These are phyloP conservation scores for Gliomastix tumulicola DNA, from an alignment of 2,329 filamentous ascomycete genomes.

Conservation along the genomic window DNA sequence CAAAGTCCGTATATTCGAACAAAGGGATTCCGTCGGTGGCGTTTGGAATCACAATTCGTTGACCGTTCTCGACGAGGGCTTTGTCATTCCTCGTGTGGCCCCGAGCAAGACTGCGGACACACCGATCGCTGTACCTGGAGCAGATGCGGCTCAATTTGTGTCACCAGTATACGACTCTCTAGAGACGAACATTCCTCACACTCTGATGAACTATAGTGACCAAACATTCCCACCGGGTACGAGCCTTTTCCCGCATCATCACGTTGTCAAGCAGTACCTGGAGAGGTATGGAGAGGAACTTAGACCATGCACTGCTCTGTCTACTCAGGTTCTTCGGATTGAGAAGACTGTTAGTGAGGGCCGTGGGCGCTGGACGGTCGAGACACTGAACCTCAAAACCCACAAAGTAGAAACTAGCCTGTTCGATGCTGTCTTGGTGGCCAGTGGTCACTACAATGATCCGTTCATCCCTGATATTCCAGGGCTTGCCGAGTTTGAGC, in stretches of 20 bases:
- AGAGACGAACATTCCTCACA: constrained; percentile 70
- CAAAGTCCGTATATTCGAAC: constrained; percentile 63
- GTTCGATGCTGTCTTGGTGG: constrained; percentile 58
- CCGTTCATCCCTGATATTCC: constrained; percentile 50
- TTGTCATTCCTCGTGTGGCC: constrained; percentile 18
- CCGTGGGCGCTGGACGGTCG: constrained; percentile 40
- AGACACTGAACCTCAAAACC: constrained; percentile 18
- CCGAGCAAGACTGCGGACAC: constrained; percentile 31
- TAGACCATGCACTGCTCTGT: constrained; percentile 48
- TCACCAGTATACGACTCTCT: constrained; percentile 65
- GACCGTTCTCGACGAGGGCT: constrained; percentile 13
- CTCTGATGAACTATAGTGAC: constrained; percentile 65
- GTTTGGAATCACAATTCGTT: constrained; percentile 61
- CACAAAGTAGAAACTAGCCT: constrained; percentile 11
- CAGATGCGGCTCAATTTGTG: constrained; percentile 43
- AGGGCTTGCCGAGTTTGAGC: constrained; percentile 47
- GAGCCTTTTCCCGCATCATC: constrained; percentile 61
- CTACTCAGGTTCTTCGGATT: constrained; percentile 51
- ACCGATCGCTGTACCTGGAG: constrained; percentile 20
- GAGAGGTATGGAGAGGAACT: constrained; percentile 56
- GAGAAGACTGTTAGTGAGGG: constrained; percentile 13
- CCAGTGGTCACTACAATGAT: constrained; percentile 56
- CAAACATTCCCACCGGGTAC: constrained; percentile 47
- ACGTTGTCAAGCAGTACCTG: constrained; percentile 58
- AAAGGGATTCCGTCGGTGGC: constrained; percentile 57